Conservation (phyloP, 768 basidiomycete species). For the Sutorius australiensis region DNA sequence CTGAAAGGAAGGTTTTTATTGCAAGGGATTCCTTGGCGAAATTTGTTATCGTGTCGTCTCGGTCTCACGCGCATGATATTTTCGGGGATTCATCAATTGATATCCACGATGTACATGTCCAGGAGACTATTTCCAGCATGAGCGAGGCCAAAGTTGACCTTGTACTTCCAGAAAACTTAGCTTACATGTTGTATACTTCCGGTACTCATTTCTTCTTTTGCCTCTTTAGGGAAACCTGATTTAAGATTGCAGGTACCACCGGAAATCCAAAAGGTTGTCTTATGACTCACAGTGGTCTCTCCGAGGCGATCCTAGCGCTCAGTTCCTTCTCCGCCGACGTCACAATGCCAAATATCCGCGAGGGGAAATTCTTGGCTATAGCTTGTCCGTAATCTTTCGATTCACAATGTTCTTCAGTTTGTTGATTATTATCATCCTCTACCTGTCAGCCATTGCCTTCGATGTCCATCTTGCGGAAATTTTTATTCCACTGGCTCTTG, state of each 20-base stretch:
- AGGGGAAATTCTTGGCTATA: constrained; percentile 37
- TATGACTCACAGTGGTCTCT: constrained; percentile 34
- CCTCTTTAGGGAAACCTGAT: constrained; percentile 9
- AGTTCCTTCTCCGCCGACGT: constrained; percentile 22
- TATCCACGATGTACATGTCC: constrained; percentile 19
- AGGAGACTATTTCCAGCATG: constrained; percentile 28
- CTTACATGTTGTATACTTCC: constrained; percentile 50
- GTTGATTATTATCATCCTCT: not conserved
- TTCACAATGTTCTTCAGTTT: not conserved
- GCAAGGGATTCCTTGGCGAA: constrained; percentile 39
- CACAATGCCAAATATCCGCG: constrained; percentile 22
- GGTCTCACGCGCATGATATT: not conserved
- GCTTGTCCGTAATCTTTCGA: constrained; percentile 36
- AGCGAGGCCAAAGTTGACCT: constrained; percentile 25
- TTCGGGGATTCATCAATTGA: constrained; percentile 24
- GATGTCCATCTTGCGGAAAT: constrained; percentile 50
- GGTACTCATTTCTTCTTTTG: constrained; percentile 26
- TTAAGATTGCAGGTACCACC: constrained; percentile 37
- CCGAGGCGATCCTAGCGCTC: constrained; percentile 30
- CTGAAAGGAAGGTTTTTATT: constrained; percentile 44
- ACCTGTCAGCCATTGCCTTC: constrained; percentile 43
- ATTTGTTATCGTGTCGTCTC: constrained; percentile 38
- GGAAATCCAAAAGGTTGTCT: constrained; percentile 52
- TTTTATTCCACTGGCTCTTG: constrained; percentile 38
- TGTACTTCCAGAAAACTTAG: constrained; percentile 32